Evolutionary conservation across 2,329 filamentous ascomycete genomes (phyloP), one percentile per base, ranked within the genome.

Genomic region (Drechslerella dactyloides): DNA sequence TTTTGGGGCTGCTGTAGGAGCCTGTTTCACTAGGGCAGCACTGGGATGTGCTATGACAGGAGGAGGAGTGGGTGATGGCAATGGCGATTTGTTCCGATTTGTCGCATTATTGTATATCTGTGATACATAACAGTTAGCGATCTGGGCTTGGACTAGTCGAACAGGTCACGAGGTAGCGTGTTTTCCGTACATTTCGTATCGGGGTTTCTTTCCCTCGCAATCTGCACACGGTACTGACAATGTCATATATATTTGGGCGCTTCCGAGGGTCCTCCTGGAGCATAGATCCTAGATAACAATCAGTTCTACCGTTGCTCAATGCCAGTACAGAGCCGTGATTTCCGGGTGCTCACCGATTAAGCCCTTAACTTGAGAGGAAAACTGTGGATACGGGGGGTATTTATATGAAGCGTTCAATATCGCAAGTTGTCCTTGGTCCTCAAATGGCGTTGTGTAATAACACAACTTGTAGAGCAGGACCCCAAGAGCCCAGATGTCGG

Each of bases 401-500:
- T 90, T 93, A 84, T 91, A 97, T 79, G 87, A 96, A 56, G 94
- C 94, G 78, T 97, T 97, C 73, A 99, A 82, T 74, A 99, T 99
- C 11, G 94, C 94, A 82, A 97, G 90, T 81, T 97, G 93, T 24
- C 94, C 94, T 78, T 96, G 92, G 74, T 97, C 93, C 81, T 99
- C 94, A 77, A 99, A 99, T 0, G 94, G 94, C 4, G 94, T 99
- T 1, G 94, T 99, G 81, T 99, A 99, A 81, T 97, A 99, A 82
- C 94, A 99, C 73, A 99, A 84, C 83, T 99, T 99, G 83, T 99
- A 99, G 61, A 99, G 81, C 68, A 99, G 82, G 46, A 99, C 94
- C 3, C 94, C 94, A 73, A 99, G 82, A 0, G 94, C 94, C 94
- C 93, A 99, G 30, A 99, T 97, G 80, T 99, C 94, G 54, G 93